Base-by-base conservation (phyloP, 1,139 yeast species). In the Meyerozyma carpophila region DNA sequence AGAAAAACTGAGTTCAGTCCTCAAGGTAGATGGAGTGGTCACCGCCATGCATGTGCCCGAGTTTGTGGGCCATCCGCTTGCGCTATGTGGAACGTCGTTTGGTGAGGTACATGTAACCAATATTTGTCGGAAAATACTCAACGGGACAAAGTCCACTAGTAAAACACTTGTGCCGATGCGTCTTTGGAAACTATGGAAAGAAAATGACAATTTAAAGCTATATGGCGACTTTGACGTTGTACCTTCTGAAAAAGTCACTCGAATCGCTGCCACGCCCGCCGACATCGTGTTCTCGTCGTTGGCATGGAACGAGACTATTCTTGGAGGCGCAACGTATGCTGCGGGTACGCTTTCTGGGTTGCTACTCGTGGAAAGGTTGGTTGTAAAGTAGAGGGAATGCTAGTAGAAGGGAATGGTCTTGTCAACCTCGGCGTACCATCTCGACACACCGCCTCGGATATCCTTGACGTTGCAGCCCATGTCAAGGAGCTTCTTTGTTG, bases 401-500 rank as follows among this genome's bases (percentile, higher is more conserved):
- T 63, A 90, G 56, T 90, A 91, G 39, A 73, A 71, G 5, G 97
- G 97, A 42, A 90, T 73, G 0, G 55, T 54, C 0, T 70, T 61
- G 53, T 90, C 93, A 3, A 88, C 69, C 0, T 72, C 70, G 16
- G 67, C 72, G 44, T 86, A 75, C 89, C 96, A 93, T 52, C 70
- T 73, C 46, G 75, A 70, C 29, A 90, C 65, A 0, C 98, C 98
- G 1, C 98, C 98, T 11, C 61, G 68, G 5, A 93, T 70, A 58
- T 93, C 97, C 45, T 67, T 72, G 0, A 78, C 89, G 13, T 79
- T 65, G 0, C 75, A 63, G 0, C 81, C 80, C 4, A 70, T 64
- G 11, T 76, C 79, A 41, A 72, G 66, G 41, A 93, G 61, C 40
- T 73, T 65, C 47, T 70, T 64, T 0, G 87, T 81, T 0, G 96